Evolutionary conservation across 108 stramenopile genomes (phyloP), one percentile per base, ranked within the genome.

Genomic region (Nitzschia palea): DNA sequence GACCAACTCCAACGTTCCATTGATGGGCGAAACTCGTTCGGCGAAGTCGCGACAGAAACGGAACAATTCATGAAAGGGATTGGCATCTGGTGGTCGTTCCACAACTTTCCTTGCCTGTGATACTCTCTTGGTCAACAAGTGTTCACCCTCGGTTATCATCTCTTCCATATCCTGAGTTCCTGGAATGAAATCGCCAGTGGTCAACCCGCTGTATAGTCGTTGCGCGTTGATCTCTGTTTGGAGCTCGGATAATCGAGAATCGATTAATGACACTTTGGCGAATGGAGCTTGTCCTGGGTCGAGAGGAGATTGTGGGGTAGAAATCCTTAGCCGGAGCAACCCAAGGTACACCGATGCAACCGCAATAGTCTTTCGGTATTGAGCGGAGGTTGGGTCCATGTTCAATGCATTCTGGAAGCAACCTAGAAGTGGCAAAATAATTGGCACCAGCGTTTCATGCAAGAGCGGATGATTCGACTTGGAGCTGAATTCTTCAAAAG

Each of bases 201-300:
- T 56, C 17, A 88, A 77, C 0, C 87, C 86, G 64, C 67, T 67
- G 31, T 92, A 76, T 20, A 95, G 55, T 26, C 80, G 74, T 2
- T 61, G 61, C 0, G 87, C 86, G 15, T 82, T 67, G 1, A 88
- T 44, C 55, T 87, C 86, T 40, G 78, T 67, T 20, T 42, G 63
- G 10, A 87, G 31, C 23, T 69, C 66, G 15, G 54, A 45, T 1
- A 94, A 47, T 18, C 86, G 58, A 31, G 54, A 50, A 40, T 88
- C 64, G 15, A 94, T 60, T 26, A 89, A 55, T 2, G 73, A 62
- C 3, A 86, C 86, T 66, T 96, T 94, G 15, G 93, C 89, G 1
- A 82, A 72, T 20, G 97, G 95, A 50, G 81, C 85, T 70, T 65
- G 65, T 25, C 92, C 95, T n/a, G 97, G 97, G 65, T 98, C 97